A percentile compares a stretch with the other conserved stretches of the same genome.
Evolutionary conservation across 2,329 filamentous ascomycete genomes (phyloP).

Genomic region (Epichloe sylvatica): DNA sequence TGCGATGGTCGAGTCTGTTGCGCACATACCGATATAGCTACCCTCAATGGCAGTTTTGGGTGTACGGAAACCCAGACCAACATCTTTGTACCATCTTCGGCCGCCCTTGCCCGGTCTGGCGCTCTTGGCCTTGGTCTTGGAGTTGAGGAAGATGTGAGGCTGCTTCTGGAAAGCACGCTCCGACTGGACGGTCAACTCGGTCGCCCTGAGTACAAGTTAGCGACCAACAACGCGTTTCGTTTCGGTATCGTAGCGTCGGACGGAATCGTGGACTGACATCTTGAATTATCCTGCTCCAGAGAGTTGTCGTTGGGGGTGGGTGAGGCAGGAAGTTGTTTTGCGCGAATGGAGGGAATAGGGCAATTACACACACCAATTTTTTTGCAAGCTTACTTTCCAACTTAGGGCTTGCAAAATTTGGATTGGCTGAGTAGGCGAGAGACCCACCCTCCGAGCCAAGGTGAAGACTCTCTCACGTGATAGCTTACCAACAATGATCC

Average conservation of each 20-base stretch:
- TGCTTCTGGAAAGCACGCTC: constrained; percentile 99
- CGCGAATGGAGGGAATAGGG: constrained; percentile 25
- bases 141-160: constrained; percentile 99
- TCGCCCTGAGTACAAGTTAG: constrained; percentile 58
- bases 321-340: constrained; percentile 23
- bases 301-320: constrained; percentile 25
- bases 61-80: constrained; percentile 97
- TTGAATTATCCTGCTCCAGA: constrained; percentile 29
- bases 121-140: constrained; percentile 80
- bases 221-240: constrained; percentile 7
- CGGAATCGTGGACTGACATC: constrained; percentile 23
- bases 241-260: constrained; percentile 2
- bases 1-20: constrained; percentile 4
- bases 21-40: constrained; percentile 88
- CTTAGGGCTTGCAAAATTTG: constrained; percentile 30
- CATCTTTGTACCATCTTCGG: constrained; percentile 96
- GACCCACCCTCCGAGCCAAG: constrained; percentile 4
- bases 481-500: not conserved
- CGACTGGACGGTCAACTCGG: constrained; percentile 98
- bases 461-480: not conserved
- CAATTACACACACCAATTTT: constrained; percentile 24
- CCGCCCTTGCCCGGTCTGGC: constrained; percentile 79
- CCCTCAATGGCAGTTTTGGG: constrained; percentile 98
- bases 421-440: constrained; percentile 20
- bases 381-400: constrained; percentile 14